A percentile compares a stretch with the other conserved stretches of the same genome.
phyloP scores from a whole-genome alignment of 177 flowering plant genomes.

The Vitis hybrid region DNA sequence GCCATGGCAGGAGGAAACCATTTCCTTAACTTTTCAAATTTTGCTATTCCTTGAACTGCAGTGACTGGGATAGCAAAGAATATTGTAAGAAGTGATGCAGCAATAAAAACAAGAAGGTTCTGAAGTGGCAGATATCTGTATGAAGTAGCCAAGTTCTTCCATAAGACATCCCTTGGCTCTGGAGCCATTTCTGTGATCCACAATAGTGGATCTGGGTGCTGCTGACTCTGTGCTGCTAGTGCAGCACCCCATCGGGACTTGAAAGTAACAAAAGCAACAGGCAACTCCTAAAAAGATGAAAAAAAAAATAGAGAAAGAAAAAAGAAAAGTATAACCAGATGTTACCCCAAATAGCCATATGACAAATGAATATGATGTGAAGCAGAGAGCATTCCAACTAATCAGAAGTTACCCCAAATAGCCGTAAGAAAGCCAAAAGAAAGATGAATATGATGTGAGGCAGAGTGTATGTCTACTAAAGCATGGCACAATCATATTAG shows the following conservation, averaged over 20 bases:
- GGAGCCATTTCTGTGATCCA: conserved; percentile 87
- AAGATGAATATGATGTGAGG: too few relatives aligned
- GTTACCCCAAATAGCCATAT: too few relatives aligned
- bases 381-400: neutral
- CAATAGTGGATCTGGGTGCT: conserved; percentile 70
- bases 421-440: too few relatives aligned
- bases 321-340: too few relatives aligned
- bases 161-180: conserved; percentile 86
- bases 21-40: conserved; percentile 73
- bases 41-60: conserved; percentile 91
- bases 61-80: conserved; percentile 90
- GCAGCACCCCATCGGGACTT: conserved; percentile 78
- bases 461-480: too few relatives aligned
- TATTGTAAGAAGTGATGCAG: conserved; percentile 63
- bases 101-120: conserved; percentile 51
- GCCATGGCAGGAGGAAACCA: conserved; percentile 97
- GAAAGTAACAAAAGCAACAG: conserved; percentile 85
- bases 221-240: conserved; percentile 78
- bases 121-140: conserved; percentile 40
- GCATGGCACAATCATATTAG: too few relatives aligned
- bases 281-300: conserved; percentile 58
- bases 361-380: neutral
- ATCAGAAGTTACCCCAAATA: too few relatives aligned
- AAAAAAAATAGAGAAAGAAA: neutral
- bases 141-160: conserved; percentile 70